phyloP scores from a whole-genome alignment of 2,329 filamentous ascomycete species.

The Leptographium galeiforme region DNA sequence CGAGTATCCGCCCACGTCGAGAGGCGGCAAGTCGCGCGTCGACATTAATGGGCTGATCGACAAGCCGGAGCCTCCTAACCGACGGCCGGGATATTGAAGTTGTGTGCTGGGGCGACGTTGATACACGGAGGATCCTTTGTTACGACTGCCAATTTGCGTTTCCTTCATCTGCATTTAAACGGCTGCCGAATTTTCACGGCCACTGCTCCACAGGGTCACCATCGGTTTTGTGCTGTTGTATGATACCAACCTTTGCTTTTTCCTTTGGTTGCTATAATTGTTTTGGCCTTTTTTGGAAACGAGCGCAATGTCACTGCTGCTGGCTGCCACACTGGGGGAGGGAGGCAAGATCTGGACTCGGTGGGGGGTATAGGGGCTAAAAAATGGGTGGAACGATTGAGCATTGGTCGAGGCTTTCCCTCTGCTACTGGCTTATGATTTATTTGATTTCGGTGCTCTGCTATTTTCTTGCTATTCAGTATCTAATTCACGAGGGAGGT shows the following conservation, averaged over 20 bases:
- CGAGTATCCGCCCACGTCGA: constrained; percentile 8
- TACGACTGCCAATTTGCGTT: not conserved
- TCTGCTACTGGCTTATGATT: too few species aligned
- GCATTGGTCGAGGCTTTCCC: too few species aligned
- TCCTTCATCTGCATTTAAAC: not conserved
- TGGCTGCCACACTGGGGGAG: not conserved
- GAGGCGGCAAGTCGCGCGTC: constrained; percentile 41
- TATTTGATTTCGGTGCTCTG: too few species aligned
- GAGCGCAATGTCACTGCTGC: not conserved
- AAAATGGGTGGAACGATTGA: not conserved
- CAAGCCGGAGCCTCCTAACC: constrained; percentile 28
- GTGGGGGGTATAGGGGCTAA: not conserved
- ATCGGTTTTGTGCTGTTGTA: not conserved
- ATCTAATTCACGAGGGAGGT: too few species aligned
- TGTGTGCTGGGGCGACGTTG: too few species aligned
- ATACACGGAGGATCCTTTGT: too few species aligned
- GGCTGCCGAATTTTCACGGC: too few species aligned
- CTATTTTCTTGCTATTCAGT: too few species aligned
- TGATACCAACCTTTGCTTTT: not conserved
- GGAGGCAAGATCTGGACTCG: not conserved
- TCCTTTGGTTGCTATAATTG: not conserved
- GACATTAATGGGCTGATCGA: constrained; percentile 51
- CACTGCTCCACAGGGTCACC: not conserved
- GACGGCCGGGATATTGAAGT: not conserved
- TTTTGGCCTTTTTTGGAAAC: not conserved